A percentile compares a stretch with the other conserved stretches of the same genome.
Evolutionary conservation across 192 early-diverging fungal species (phyloP).

Genomic region (Backusella tuberculispora): DNA sequence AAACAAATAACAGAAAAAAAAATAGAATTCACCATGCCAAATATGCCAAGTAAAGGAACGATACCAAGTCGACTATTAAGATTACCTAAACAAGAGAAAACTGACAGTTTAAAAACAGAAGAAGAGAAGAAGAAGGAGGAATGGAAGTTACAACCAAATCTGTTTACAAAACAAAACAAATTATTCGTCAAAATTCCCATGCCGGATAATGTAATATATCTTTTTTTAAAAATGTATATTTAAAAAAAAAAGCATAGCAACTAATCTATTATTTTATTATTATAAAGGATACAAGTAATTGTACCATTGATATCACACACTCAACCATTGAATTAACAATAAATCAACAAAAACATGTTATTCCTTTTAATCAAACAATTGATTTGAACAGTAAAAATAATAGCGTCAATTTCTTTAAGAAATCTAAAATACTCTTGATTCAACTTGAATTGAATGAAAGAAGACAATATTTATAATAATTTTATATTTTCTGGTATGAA

Average conservation of each 20-base stretch:
- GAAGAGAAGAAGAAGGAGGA: not conserved
- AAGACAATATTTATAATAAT: slow-evolving; percentile 19
- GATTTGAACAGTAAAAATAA: not conserved
- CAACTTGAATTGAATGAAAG: not conserved
- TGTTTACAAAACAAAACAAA: not conserved
- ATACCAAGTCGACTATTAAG: slow-evolving; percentile 59
- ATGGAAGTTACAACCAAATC: slow-evolving; percentile 15
- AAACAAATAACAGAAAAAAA: not conserved
- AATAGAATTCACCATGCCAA: slow-evolving; percentile 63
- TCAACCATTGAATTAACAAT: not conserved
- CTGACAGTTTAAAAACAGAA: slow-evolving; percentile 36
- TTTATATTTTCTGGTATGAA: not conserved
- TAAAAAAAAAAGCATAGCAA: not conserved
- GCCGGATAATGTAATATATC: slow-evolving; percentile 17
- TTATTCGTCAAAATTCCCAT: slow-evolving; percentile 12
- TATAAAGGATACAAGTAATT: not conserved
- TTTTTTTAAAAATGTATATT: not conserved
- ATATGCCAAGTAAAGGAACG: slow-evolving; percentile 58
- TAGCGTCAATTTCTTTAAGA: not conserved
- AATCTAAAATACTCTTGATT: not conserved
- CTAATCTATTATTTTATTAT: not conserved
- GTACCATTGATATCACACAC: slow-evolving; percentile 11
- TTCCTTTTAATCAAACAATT: not conserved
- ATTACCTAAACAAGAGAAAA: slow-evolving; percentile 46
- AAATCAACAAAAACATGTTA: not conserved